Evolutionary conservation across 2,329 filamentous ascomycete species (phyloP).

Genomic region (Verticillium nubilum): DNA sequence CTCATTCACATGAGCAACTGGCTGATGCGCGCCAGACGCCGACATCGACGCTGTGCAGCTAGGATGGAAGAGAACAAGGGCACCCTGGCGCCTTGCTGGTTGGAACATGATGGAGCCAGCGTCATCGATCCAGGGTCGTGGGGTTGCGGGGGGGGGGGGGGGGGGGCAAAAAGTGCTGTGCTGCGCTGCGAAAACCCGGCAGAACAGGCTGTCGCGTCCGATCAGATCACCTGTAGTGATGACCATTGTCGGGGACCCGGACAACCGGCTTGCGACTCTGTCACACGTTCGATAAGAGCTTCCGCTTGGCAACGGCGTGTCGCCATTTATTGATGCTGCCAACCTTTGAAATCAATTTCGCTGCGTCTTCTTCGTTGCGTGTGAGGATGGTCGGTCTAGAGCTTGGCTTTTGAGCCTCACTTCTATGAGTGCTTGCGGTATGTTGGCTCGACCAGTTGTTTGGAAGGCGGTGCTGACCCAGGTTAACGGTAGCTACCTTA

Average conservation of each 20-base stretch:
- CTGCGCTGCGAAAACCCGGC: background rate
- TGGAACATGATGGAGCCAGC: background rate
- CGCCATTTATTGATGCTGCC: too few relatives aligned
- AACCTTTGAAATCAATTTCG: too few relatives aligned
- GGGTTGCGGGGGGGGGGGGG: too few relatives aligned
- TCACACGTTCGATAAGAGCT: background rate
- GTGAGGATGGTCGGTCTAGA: too few relatives aligned
- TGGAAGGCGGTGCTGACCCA: background rate
- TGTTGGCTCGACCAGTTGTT: background rate
- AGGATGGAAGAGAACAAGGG: background rate
- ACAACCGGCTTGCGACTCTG: background rate
- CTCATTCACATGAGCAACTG: background rate
- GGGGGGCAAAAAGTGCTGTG: background rate
- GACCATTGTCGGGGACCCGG: background rate
- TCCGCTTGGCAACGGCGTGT: too few relatives aligned
- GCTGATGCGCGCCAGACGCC: background rate
- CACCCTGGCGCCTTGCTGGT: background rate
- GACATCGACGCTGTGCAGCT: background rate
- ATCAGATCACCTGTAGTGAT: background rate
- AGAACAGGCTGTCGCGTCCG: background rate
- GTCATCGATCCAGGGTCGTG: background rate
- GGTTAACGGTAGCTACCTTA: background rate
- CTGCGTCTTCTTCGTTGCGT: too few relatives aligned
- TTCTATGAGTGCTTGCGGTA: background rate
- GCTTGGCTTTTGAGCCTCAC: background rate